Evolutionary conservation across 305 asterid species (phyloP).

Genomic region (Fraxinus sp.): DNA sequence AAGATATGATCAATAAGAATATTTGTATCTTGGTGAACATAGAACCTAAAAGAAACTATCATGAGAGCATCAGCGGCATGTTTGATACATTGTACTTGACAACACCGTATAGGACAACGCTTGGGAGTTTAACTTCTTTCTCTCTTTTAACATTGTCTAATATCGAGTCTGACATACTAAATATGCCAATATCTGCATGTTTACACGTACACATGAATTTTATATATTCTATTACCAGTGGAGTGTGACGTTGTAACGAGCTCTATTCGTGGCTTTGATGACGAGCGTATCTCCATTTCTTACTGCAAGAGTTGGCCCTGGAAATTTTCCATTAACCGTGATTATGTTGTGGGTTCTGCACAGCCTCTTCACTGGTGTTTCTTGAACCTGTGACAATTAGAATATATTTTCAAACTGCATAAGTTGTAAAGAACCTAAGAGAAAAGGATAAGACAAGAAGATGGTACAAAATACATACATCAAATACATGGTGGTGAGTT

Average conservation of each 20-base stretch:
- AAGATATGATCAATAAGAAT: neutral
- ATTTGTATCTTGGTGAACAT: neutral
- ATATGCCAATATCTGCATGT: neutral
- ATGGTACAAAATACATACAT: constrained; percentile 25
- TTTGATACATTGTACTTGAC: neutral
- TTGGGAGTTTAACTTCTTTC: neutral
- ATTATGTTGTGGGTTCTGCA: constrained; percentile 44
- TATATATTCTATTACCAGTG: constrained; percentile 38
- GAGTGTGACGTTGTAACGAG: constrained; percentile 40
- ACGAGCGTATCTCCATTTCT: constrained; percentile 42
- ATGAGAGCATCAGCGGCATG: neutral
- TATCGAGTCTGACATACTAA: neutral
- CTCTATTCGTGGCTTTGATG: constrained; percentile 41
- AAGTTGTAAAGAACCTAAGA: neutral
- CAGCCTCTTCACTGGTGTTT: constrained; percentile 41
- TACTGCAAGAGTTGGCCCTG: constrained; percentile 46
- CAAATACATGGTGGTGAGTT: constrained; percentile 47
- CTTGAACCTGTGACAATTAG: constrained; percentile 35
- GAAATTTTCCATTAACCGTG: constrained; percentile 55
- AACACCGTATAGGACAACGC: neutral
- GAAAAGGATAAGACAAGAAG: neutral
- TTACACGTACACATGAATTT: neutral
- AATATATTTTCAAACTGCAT: neutral
- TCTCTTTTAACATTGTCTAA: neutral
- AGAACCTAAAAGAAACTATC: neutral